These are phyloP conservation scores for Aspergillus neoniger DNA, from an alignment of 2,329 filamentous ascomycete species.

Conservation along the genomic window DNA sequence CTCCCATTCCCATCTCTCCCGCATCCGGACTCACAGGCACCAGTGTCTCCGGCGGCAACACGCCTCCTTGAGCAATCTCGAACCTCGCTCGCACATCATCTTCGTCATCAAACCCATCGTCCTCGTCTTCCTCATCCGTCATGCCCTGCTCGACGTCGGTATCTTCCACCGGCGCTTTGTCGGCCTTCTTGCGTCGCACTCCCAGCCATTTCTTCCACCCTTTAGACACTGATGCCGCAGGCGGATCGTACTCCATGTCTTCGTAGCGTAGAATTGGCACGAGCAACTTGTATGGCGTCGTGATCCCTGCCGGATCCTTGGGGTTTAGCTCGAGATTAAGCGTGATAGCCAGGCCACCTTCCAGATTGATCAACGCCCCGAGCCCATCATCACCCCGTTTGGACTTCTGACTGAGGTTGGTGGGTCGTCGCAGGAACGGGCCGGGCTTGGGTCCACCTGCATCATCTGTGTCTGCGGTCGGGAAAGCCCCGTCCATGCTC, in stretches of 20 bases:
- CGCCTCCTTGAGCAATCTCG: not conserved
- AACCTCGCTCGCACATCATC: constrained; percentile 3
- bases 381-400: constrained; percentile 56
- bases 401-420: constrained; percentile 64
- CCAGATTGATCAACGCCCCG: constrained; percentile 67
- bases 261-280: constrained; percentile 71
- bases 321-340: constrained; percentile 88
- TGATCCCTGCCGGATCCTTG: constrained; percentile 83
- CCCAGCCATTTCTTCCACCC: constrained; percentile 44
- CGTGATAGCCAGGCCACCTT: constrained; percentile 81
- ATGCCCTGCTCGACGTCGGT: constrained; percentile 22
- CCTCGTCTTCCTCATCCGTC: constrained; percentile 23
- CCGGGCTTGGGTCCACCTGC: constrained; percentile 39
- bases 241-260: constrained; percentile 43
- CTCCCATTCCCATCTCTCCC: constrained; percentile 18
- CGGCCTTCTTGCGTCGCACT: constrained; percentile 32
- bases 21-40: constrained; percentile 11
- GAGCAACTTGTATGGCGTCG: constrained; percentile 80
- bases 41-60: constrained; percentile 12
- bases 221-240: constrained; percentile 37
- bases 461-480: constrained; percentile 33
- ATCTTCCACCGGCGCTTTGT: constrained; percentile 19
- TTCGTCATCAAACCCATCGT: constrained; percentile 13
- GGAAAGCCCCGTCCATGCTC: constrained; percentile 38
- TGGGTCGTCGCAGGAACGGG: constrained; percentile 68